A percentile compares a stretch with the other conserved stretches of the same genome.
These are phyloP conservation scores for Aspergillus spinulosporus DNA, from an alignment of 2,329 filamentous ascomycete genomes.

Conservation along the genomic window DNA sequence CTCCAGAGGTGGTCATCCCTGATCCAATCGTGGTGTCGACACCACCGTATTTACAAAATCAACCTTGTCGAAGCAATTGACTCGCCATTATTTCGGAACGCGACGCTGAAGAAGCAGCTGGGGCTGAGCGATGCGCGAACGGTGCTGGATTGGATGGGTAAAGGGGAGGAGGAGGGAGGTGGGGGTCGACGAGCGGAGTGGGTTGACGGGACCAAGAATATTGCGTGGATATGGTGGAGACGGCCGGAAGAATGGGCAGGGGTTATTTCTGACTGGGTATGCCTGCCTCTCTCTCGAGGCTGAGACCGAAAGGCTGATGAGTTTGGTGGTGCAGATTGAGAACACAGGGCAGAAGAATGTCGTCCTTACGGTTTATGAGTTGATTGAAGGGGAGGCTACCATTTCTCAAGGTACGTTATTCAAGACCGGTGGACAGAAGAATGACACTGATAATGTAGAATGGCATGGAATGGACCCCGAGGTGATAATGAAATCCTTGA, in stretches of 20 bases:
- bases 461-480: slow-evolving; percentile 87
- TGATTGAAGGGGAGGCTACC: slow-evolving; percentile 82
- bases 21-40: slow-evolving; percentile 78
- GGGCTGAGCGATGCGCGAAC: slow-evolving; percentile 54
- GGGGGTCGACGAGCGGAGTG: slow-evolving; percentile 61
- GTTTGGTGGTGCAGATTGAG: slow-evolving; percentile 55
- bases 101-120: slow-evolving; percentile 46
- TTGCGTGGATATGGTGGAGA: slow-evolving; percentile 79
- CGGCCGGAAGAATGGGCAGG: slow-evolving; percentile 88
- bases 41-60: slow-evolving; percentile 75
- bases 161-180: slow-evolving; percentile 42
- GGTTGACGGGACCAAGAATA: slow-evolving; percentile 55
- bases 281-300: slow-evolving; percentile 1
- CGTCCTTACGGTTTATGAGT: slow-evolving; percentile 89
- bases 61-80: slow-evolving; percentile 63
- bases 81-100: slow-evolving; percentile 59
- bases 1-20: slow-evolving; percentile 83
- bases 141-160: slow-evolving; percentile 59
- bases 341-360: slow-evolving; percentile 83
- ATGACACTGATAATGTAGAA: slow-evolving; percentile 53
- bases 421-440: background rate
- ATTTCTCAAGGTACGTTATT: slow-evolving; percentile 61
- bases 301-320: background rate
- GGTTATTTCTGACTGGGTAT: slow-evolving; percentile 69
- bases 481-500: slow-evolving; percentile 74